Percentiles rank a stretch among this genome's conserved stretches.
Conservation (phyloP, 805 yeast genomes). For the Wickerhamiella bombiphila region DNA sequence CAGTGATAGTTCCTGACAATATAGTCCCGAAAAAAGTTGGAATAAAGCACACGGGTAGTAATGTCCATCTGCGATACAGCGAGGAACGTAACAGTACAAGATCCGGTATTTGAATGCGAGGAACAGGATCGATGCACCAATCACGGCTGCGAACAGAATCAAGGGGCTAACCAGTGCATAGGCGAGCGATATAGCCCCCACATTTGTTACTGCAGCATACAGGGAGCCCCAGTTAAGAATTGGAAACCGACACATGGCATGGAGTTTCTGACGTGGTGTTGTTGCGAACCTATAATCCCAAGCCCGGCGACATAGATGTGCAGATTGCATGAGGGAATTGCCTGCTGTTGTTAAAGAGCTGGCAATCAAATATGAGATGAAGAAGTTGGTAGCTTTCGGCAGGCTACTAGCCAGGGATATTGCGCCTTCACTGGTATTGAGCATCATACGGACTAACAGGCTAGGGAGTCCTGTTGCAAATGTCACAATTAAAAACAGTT, state of each 20-base stretch:
- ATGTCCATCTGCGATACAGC: conserved; percentile 33
- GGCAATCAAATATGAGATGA: conserved; percentile 59
- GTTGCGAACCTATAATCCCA: conserved; percentile 28
- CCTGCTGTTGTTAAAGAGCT: conserved; percentile 70
- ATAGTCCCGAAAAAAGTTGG: conserved; percentile 67
- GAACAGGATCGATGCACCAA: conserved; percentile 43
- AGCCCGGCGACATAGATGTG: conserved; percentile 32
- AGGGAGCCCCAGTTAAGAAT: conserved; percentile 61
- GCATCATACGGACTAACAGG: conserved; percentile 12
- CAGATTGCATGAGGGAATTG: conserved; percentile 47
- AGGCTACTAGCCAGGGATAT: conserved; percentile 61
- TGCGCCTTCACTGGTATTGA: conserved; percentile 19
- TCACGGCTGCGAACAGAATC: conserved; percentile 43
- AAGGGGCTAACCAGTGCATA: conserved; percentile 71
- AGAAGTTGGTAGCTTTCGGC: conserved; percentile 78
- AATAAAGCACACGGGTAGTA: conserved; percentile 61
- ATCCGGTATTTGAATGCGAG: conserved; percentile 59
- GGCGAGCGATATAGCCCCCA: conserved; percentile 64
- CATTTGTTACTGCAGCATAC: conserved; percentile 62
- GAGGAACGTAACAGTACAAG: conserved; percentile 32
- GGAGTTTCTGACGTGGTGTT: conserved; percentile 48
- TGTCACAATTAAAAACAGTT: conserved; percentile 71
- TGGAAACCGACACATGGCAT: conserved; percentile 31
- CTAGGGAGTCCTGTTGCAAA: conserved; percentile 68
- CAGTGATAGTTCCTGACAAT: conserved; percentile 64